phyloP scores from a whole-genome alignment of 768 basidiomycete species.

The Sarcomyxa edulis region DNA sequence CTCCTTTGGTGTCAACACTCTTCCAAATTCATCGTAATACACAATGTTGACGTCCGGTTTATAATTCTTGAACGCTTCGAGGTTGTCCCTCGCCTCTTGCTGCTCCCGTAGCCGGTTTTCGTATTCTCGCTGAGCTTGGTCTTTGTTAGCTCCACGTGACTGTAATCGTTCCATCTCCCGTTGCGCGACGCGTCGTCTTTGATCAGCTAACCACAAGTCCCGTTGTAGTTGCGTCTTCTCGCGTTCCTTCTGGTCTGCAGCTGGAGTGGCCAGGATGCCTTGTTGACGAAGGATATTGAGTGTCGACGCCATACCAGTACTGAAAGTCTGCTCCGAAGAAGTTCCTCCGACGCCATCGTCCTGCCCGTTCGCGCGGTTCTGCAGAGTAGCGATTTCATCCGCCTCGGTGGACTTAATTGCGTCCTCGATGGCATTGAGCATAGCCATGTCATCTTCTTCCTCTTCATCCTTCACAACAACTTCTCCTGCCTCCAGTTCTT shows the following conservation, averaged over 20 bases:
- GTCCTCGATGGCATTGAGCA: conserved; percentile 75
- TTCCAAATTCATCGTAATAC: conserved; percentile 95
- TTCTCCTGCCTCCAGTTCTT: conserved; percentile 81
- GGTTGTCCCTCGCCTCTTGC: conserved; percentile 76
- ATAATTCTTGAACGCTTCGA: conserved; percentile 88
- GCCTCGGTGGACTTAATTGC: conserved; percentile 60
- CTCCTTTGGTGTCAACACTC: conserved; percentile 85
- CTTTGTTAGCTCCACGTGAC: conserved; percentile 76
- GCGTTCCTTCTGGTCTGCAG: conserved; percentile 62
- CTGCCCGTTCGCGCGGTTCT: too few species aligned
- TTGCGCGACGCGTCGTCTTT: conserved; percentile 67
- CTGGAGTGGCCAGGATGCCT: conserved; percentile 71
- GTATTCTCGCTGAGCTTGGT: conserved; percentile 91
- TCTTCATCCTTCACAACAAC: conserved; percentile 76
- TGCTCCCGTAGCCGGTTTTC: conserved; percentile 91
- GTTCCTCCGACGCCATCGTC: conserved; percentile 50
- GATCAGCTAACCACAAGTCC: conserved; percentile 87
- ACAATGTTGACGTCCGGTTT: conserved; percentile 96
- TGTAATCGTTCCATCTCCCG: conserved; percentile 78
- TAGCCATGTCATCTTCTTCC: conserved; percentile 61
- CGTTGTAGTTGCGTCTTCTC: conserved; percentile 80
- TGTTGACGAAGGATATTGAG: conserved; percentile 86
- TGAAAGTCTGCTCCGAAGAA: conserved; percentile 72
- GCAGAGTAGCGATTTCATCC: conserved; percentile 39
- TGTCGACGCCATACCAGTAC: conserved; percentile 83